Evolutionary conservation across 2,329 filamentous ascomycete species (phyloP), one percentile per base, ranked within the genome.

Genomic region (Microdochium nivale): DNA sequence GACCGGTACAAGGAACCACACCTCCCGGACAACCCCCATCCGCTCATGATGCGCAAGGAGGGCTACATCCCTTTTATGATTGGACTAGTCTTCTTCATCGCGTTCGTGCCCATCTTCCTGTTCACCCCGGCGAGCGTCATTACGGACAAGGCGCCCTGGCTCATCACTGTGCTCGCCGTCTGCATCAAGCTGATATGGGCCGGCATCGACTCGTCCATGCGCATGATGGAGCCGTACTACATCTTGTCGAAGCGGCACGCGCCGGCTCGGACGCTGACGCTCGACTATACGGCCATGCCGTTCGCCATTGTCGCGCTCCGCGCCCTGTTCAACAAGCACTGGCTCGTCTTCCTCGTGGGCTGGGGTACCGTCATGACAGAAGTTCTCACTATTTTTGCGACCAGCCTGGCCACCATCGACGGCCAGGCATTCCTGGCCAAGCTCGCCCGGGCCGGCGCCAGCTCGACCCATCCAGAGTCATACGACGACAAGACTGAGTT

Each of bases 221-320:
- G 86, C 43, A 84, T 88, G 76, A 80, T 88, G 65, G 84, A 89
- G 64, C 86, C 86, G 2, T 90, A 86, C 61, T 87, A 84, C 62
- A 79, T 87, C 53, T 77, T 90, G 2, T 84, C 80, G 14, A 73
- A 74, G 50, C 78, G 86, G 3, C 79, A 86, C 56, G 85, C 86
- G 3, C 79, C 82, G 1, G 73, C 84, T 7, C 79, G 76, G 56
- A 84, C 81, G 2, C 75, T 90, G 7, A 84, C 81, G 0, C 76
- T 89, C 10, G 86, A 90, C 65, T 89, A 90, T 65, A 86, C 84
- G 0, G 83, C 83, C 25, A 79, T 87, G 59, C 83, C 86, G 4
- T 87, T 87, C 50, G 80, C 80, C 3, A 83, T 78, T 65, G 75
- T 87, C 23, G 80, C 84, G 0, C 58, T 86, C 47, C 74, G 76